Evolutionary conservation across 2,329 filamentous ascomycete species (phyloP), one percentile per base, ranked within the genome.

Genomic region (Talaromyces sp.): DNA sequence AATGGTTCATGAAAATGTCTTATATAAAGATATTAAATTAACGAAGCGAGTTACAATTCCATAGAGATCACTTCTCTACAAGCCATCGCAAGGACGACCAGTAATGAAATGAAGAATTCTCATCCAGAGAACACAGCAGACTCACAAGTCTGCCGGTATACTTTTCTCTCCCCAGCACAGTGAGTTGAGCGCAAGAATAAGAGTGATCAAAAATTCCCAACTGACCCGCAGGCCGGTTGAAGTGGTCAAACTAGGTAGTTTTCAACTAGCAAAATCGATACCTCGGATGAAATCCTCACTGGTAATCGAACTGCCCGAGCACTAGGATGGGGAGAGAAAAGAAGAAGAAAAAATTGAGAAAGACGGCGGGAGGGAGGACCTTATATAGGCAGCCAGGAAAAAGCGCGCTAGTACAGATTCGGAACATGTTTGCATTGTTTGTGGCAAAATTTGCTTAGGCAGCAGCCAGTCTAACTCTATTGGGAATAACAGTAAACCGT

Each of bases 211-310:
- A 91, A 87, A 91, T 91, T 91, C 88, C 87, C 81, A 82, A 78
- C 77, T 83, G 82, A 81, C 80, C 82, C 80, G 78, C 79, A 81
- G 83, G 82, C 86, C 84, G 83, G 81, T 77, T 81, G 80, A 80
- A 91, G 88, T 81, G 81, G 87, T 89, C 87, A 88, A 83, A 81
- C 80, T 81, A 72, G 78, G 80, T 89, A 89, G 87, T 89, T 89
- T 89, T 89, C 87, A 89, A 89, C 86, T 89, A 90, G 88, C 88
- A 90, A 89, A 89, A 89, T 89, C 82, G 83, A 83, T 82, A 84
- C 84, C 86, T 91, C 88, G 84, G 88, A 90, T 85, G 83, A 85
- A 59, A 86, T 89, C 88, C 85, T 91, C 88, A 91, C 85, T 87
- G 86, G 84, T 84, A 86, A 83, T 83, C 85, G 82, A 89, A 88